A percentile compares a stretch with the other conserved stretches of the same genome.
These are phyloP conservation scores for Cucumis cinereus DNA, from an alignment of 306 rosid genomes.

Conservation along the genomic window DNA sequence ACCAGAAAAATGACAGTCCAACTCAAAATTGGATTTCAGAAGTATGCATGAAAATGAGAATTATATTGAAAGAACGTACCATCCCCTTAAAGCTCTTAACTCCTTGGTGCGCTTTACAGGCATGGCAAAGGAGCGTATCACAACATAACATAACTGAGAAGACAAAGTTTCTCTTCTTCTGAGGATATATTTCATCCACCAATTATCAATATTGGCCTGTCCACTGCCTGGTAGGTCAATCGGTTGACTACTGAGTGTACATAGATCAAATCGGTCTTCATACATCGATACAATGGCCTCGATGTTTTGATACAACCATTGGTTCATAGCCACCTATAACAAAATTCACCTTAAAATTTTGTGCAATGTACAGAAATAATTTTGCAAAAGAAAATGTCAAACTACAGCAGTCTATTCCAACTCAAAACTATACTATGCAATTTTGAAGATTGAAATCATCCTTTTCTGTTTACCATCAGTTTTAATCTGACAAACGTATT, in stretches of 20 bases:
- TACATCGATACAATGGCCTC: constrained; percentile 85
- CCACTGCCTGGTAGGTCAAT: constrained; percentile 31
- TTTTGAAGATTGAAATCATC: neutral
- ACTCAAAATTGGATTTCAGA: neutral
- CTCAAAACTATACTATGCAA: neutral
- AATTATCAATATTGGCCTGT: constrained; percentile 32
- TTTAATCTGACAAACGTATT: neutral
- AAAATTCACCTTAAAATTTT: constrained; percentile 2
- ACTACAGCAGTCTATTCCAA: neutral
- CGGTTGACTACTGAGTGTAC: constrained; percentile 47
- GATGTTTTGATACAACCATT: constrained; percentile 78
- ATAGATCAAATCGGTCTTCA: constrained; percentile 83
- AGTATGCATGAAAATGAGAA: neutral
- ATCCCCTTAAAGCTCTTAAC: constrained; percentile 71
- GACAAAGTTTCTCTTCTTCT: constrained; percentile 24
- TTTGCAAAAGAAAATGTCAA: neutral
- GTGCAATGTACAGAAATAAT: neutral
- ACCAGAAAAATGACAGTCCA: neutral
- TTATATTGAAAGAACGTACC: constrained; percentile 36
- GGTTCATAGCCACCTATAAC: constrained; percentile 73
- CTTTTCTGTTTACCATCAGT: neutral
- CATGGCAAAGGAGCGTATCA: constrained; percentile 44
- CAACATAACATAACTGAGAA: constrained; percentile 23
- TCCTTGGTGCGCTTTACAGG: constrained; percentile 76
- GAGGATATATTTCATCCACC: constrained; percentile 62